Base-by-base conservation (phyloP, 495 filamentous ascomycete genomes). In the Trichocladium uniseriatum region DNA sequence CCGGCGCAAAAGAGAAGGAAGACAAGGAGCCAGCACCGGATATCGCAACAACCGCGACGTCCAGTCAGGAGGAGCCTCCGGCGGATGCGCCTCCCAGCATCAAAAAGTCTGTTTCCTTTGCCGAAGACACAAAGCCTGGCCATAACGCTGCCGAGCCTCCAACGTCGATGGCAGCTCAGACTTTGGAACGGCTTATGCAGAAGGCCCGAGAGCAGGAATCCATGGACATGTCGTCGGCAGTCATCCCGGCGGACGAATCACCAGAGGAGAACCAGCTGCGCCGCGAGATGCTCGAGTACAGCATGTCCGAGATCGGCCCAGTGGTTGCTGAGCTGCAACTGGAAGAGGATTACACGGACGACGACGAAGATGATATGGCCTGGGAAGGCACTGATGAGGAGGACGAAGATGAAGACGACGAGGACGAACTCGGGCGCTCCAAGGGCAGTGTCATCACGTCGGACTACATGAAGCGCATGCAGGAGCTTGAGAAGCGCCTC, bases 261-360 rank as follows among this genome's bases (percentile, higher is more conserved):
- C 64, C 73, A 3, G 89, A 94, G 53, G 90, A 94, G 59, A 82
- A 86, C 9, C 70, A 71, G n/a, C 65, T 94, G 2, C 85, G 94
- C 10, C 79, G 83, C 45, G 80, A 96, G 55, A 97, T 98, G 92
- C 67, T 96, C n/a, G 72, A 85, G 51, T 97, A 96, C 57, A 82
- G 82, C 39, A 78, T 92, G 63, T 71, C 66, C 19, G 89, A 95
- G 55, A 81, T 98, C 45, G 87, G 87, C 1, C 78, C 86, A 20
- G 84, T 98, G 2, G 91, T 98, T 6, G 91, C 91, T n/a, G 89
- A 96, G 68, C 72, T 98, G 28, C 78, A 92, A 48, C 60, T 98
- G 11, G 87, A 95, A 39, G 86, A 89, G 28, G 79, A 76, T 21
- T 78, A 69, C 38, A 68, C 72, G n/a, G 71, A 64, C 29, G 69